Evolutionary conservation across 306 rosid genomes (phyloP), one percentile per base, ranked within the genome.

Genomic region (Prinsepia uniflora): DNA sequence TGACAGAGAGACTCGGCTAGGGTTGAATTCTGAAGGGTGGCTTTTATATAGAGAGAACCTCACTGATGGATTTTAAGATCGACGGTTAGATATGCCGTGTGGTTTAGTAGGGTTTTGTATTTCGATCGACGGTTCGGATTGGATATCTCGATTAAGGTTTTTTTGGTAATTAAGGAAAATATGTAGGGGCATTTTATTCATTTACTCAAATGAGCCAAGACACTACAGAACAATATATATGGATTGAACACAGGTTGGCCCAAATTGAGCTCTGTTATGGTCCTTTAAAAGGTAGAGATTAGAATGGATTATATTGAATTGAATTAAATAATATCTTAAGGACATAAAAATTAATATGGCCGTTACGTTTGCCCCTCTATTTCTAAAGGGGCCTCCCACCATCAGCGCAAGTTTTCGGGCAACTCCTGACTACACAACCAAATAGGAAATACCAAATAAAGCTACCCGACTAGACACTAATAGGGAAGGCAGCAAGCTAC

Each of bases 1-100:
- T 8, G 64, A 68, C 39, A 6, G 52, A 3, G 68, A 66, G 63
- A 19, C 73, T 7, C 50, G 24, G 64, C 64, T 55, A 70, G 74
- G 65, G 65, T 44, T 42, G 6, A 5, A 18, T 24, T 2, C 8
- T 5, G 9, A 15, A 70, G 42, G 54, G 36, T 15, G 71, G 15
- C 8, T 9, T 55, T 70, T 42, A 54, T 70, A 70, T 14, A 20
- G 3, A 41, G 63, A 17, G 52, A 42, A 58, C 43, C 14, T 6
- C 20, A 10, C 55, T 6, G 12, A 15, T 30, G 56, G 70, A 46
- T 24, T 24, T 36, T 43, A 4, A 7, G 44, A 66, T 47, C 57
- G 1, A 66, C 70, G 70, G 70, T 56, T 66, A 13, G 36, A 43
- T 46, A 4, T 66, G 56, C 15, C 7, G 6, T 8, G 45, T 39